Conservation (phyloP, 441 rosid genomes). For the Erodium texanum region DNA sequence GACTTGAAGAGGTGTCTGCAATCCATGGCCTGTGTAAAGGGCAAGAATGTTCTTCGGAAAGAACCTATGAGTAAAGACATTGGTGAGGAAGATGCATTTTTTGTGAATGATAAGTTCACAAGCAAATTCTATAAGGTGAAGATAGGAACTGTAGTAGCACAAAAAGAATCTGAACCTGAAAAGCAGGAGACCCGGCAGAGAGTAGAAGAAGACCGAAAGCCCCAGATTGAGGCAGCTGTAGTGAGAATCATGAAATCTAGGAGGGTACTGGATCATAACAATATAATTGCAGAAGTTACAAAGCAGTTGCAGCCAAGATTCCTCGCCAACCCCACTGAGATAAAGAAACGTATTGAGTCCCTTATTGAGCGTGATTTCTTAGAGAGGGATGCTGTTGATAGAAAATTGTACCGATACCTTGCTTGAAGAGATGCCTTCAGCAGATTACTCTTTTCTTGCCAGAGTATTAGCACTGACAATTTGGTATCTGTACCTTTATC, state of each 20-base stretch:
- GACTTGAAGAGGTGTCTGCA: conserved; percentile 90
- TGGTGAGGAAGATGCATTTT: conserved; percentile 73
- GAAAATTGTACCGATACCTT: conserved; percentile 83
- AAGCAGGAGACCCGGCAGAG: conserved; percentile 94
- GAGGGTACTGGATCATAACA: conserved; percentile 84
- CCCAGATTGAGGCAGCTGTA: conserved; percentile 94
- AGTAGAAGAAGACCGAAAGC: conserved; percentile 95
- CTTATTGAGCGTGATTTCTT: conserved; percentile 90
- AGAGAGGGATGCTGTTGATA: conserved; percentile 77
- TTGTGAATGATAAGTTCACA: conserved; percentile 82
- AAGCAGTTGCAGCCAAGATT: conserved; percentile 35
- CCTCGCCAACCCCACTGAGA: conserved; percentile 82
- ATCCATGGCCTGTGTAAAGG: conserved; percentile 88
- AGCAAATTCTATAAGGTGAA: conserved; percentile 45
- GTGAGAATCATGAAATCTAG: conserved; percentile 32
- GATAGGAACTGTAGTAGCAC: background rate
- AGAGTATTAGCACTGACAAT: conserved; percentile 25
- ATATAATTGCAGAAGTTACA: conserved; percentile 76
- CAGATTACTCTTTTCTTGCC: conserved; percentile 21
- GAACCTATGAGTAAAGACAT: conserved; percentile 98
- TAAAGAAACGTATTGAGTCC: conserved; percentile 87
- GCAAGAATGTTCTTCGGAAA: conserved; percentile 76
- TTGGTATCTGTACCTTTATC: conserved; percentile 26
- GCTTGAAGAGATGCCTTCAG: conserved; percentile 41
- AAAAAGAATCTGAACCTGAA: conserved; percentile 25